Evolutionary conservation across 1,139 yeast species (phyloP).

Genomic region (Sugiyamaella grinbergsii): DNA sequence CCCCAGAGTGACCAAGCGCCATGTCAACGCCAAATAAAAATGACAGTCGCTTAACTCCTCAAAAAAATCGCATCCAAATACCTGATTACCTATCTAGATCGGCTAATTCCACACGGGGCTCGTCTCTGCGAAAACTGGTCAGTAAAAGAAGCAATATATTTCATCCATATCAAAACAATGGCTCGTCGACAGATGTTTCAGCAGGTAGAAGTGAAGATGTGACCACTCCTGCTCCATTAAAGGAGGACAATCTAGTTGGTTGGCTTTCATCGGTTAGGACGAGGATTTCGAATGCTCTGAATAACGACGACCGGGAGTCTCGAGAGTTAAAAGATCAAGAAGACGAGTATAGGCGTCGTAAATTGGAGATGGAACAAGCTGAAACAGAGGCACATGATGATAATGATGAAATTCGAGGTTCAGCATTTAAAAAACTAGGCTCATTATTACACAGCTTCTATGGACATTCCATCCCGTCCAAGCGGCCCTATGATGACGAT

Average conservation of each 20-base stretch:
- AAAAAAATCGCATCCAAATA: neutral
- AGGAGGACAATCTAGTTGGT: constrained; percentile 46
- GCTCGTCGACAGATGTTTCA: constrained; percentile 1
- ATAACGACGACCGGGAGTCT: constrained; percentile 38
- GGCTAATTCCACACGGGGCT: constrained; percentile 12
- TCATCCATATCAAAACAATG: neutral
- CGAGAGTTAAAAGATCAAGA: constrained; percentile 48
- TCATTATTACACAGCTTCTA: constrained; percentile 32
- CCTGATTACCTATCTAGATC: constrained; percentile 12
- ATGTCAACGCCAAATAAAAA: constrained; percentile 10
- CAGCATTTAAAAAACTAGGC: constrained; percentile 48
- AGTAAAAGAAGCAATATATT: neutral
- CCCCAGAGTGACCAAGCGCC: too few relatives aligned
- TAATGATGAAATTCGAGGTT: constrained; percentile 43
- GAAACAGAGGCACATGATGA: constrained; percentile 30
- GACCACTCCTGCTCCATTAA: constrained; percentile 20
- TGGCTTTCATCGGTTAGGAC: constrained; percentile 56
- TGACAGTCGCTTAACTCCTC: constrained; percentile 3
- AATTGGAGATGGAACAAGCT: constrained; percentile 37
- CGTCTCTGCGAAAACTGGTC: constrained; percentile 6
- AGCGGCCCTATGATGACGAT: constrained; percentile 16
- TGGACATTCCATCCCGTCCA: constrained; percentile 7
- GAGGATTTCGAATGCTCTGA: constrained; percentile 44
- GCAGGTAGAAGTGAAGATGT: constrained; percentile 8
- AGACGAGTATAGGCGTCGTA: constrained; percentile 41